Evolutionary conservation across 352 stramenopile genomes (phyloP).

Genomic region (Blastocystis sp.): DNA sequence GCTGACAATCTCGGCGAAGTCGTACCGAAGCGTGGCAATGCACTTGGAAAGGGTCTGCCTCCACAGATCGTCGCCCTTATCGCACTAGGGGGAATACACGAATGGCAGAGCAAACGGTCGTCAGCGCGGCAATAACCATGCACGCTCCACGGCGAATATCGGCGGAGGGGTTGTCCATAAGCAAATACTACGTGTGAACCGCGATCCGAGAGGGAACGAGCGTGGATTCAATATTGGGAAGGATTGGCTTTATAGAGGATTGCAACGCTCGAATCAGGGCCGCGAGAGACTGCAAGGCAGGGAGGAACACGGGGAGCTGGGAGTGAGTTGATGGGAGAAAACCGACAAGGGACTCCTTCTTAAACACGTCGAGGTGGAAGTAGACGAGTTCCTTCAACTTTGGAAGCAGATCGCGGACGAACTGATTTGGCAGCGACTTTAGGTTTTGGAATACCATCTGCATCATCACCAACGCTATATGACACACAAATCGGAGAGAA

Average conservation of each 20-base stretch:
- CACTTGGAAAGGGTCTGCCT: slow-evolving; percentile 22
- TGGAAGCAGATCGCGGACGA: slow-evolving; percentile 21
- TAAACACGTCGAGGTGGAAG: slow-evolving; percentile 48
- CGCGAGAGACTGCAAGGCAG: neutral
- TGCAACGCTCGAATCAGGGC: slow-evolving; percentile 1
- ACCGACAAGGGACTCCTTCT: slow-evolving; percentile 12
- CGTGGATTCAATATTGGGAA: slow-evolving; percentile 50
- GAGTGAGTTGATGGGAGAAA: neutral
- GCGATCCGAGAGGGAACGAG: neutral
- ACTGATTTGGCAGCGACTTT: slow-evolving; percentile 40
- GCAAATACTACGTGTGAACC: slow-evolving; percentile 20
- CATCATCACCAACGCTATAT: slow-evolving; percentile 32
- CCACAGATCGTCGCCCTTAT: slow-evolving; percentile 34
- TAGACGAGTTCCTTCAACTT: slow-evolving; percentile 52
- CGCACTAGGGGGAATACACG: slow-evolving; percentile 2
- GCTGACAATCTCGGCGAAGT: slow-evolving; percentile 26
- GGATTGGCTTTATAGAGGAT: slow-evolving; percentile 57
- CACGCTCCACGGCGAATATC: neutral
- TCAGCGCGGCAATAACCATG: slow-evolving; percentile 4
- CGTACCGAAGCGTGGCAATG: neutral
- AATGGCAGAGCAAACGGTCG: neutral
- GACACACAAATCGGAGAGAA: neutral
- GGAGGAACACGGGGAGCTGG: slow-evolving; percentile 10
- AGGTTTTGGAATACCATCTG: slow-evolving; percentile 7
- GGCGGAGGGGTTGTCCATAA: slow-evolving; percentile 27